phyloP scores from a whole-genome alignment of 2,329 filamentous ascomycete species.

The Fusarium longipes region DNA sequence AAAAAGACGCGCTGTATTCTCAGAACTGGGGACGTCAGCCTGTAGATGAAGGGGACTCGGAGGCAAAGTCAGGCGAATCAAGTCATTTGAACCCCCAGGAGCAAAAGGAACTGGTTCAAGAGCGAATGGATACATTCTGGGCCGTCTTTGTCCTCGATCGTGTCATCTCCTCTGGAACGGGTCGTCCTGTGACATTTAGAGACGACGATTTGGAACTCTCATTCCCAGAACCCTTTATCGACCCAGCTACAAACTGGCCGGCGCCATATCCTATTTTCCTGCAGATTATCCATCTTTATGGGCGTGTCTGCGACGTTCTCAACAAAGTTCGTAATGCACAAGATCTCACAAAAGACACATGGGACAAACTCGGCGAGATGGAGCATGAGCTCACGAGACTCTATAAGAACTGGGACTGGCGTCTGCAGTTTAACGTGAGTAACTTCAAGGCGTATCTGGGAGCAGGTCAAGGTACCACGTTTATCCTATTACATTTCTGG shows the following conservation, averaged over 20 bases:
- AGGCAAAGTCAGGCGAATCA: constrained; percentile 58
- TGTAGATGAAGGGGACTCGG: constrained; percentile 50
- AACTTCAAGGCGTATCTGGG: constrained; percentile 90
- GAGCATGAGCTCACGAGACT: constrained; percentile 79
- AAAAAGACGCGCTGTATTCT: constrained; percentile 62
- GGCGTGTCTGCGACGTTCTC: constrained; percentile 83
- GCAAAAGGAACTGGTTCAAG: constrained; percentile 77
- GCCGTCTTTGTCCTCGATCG: constrained; percentile 88
- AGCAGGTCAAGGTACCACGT: constrained; percentile 84
- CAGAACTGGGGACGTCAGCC: constrained; percentile 57
- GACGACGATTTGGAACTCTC: constrained; percentile 87
- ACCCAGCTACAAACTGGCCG: constrained; percentile 74
- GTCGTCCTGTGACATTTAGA: constrained; percentile 82
- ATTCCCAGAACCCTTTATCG: constrained; percentile 65
- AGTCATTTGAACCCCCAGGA: constrained; percentile 60
- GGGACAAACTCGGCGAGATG: constrained; percentile 78
- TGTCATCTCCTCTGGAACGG: constrained; percentile 88
- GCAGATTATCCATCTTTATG: constrained; percentile 87
- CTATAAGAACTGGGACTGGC: constrained; percentile 78
- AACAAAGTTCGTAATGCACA: constrained; percentile 81
- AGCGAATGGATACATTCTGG: constrained; percentile 90
- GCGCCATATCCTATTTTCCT: constrained; percentile 83
- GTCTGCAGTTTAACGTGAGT: constrained; percentile 83
- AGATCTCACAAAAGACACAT: constrained; percentile 79
- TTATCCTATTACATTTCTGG: constrained; percentile 89